A percentile compares a stretch with the other conserved stretches of the same genome.
These are phyloP conservation scores for Talaromyces sp. DNA, from an alignment of 2,329 filamentous ascomycete species.

Conservation along the genomic window DNA sequence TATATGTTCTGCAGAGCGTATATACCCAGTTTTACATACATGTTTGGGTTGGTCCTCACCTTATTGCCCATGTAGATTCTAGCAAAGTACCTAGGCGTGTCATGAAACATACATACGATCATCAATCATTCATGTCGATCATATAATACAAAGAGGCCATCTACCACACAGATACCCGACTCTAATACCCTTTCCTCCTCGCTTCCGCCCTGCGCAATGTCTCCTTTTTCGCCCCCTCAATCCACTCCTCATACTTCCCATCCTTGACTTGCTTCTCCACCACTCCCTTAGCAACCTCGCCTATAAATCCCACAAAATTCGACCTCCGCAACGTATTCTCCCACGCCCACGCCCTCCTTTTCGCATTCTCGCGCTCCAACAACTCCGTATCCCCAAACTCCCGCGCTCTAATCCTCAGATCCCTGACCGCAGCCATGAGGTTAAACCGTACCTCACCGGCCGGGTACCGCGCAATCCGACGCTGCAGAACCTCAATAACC, in stretches of 20 bases:
- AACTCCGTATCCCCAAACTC: conserved; percentile 80
- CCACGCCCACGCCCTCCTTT: conserved; percentile 83
- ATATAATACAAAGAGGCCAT: conserved; percentile 4
- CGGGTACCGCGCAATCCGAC: conserved; percentile 80
- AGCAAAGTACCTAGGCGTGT: neutral
- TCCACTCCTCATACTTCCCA: conserved; percentile 70
- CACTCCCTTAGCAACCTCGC: conserved; percentile 83
- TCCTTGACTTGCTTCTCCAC: conserved; percentile 68
- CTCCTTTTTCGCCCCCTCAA: conserved; percentile 62
- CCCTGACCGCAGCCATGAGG: conserved; percentile 84
- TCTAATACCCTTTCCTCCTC: conserved; percentile 22
- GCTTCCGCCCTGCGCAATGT: conserved; percentile 41
- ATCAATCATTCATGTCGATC: neutral
- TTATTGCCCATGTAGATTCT: neutral
- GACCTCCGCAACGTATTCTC: conserved; percentile 89
- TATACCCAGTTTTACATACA: neutral
- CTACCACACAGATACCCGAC: neutral
- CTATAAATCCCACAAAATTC: conserved; percentile 95
- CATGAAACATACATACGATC: neutral
- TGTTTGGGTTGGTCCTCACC: neutral
- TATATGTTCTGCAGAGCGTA: conserved; percentile 13
- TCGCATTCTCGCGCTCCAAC: conserved; percentile 74
- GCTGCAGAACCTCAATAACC: conserved; percentile 82
- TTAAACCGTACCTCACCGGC: conserved; percentile 91
- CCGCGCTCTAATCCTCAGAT: conserved; percentile 70